phyloP scores from a whole-genome alignment of 2,329 filamentous ascomycete species.

The Talaromyces sp. region DNA sequence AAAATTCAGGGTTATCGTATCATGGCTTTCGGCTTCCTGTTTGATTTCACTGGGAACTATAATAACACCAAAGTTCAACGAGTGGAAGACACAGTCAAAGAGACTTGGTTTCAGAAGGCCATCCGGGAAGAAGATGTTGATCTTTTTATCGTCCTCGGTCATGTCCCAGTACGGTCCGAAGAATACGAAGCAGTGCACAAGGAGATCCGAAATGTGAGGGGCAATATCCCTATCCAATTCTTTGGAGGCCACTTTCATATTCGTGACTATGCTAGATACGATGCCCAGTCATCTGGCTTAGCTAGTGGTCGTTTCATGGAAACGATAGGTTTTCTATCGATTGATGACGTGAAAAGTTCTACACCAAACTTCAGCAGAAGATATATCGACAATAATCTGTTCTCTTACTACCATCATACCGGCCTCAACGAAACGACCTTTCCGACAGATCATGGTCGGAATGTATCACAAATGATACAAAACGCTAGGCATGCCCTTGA shows the following conservation, averaged over 20 bases:
- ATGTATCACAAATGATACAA: conserved; percentile 65
- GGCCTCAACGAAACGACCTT: conserved; percentile 67
- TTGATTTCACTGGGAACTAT: conserved; percentile 84
- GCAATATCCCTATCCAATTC: conserved; percentile 81
- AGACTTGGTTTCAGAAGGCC: conserved; percentile 83
- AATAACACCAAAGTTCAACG: conserved; percentile 83
- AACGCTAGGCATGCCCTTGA: conserved; percentile 63
- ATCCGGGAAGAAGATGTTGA: conserved; percentile 75
- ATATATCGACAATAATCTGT: conserved; percentile 93
- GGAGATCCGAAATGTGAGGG: conserved; percentile 69
- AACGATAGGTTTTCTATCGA: conserved; percentile 88
- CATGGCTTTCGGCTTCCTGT: conserved; percentile 88
- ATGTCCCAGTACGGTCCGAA: conserved; percentile 73
- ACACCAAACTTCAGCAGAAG: conserved; percentile 63
- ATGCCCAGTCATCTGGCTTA: conserved; percentile 70
- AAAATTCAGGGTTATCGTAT: conserved; percentile 81
- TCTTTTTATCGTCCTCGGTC: conserved; percentile 79
- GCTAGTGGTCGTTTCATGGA: conserved; percentile 92
- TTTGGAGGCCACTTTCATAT: conserved; percentile 91
- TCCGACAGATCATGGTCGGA: conserved; percentile 66
- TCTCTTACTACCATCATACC: conserved; percentile 76
- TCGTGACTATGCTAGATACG: conserved; percentile 74
- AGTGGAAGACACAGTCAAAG: conserved; percentile 73
- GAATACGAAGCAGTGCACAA: conserved; percentile 75
- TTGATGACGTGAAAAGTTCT: conserved; percentile 57